A percentile compares a stretch with the other conserved stretches of the same genome.
Evolutionary conservation across 805 yeast genomes (phyloP).

Genomic region (Metschnikowia koreensis): DNA sequence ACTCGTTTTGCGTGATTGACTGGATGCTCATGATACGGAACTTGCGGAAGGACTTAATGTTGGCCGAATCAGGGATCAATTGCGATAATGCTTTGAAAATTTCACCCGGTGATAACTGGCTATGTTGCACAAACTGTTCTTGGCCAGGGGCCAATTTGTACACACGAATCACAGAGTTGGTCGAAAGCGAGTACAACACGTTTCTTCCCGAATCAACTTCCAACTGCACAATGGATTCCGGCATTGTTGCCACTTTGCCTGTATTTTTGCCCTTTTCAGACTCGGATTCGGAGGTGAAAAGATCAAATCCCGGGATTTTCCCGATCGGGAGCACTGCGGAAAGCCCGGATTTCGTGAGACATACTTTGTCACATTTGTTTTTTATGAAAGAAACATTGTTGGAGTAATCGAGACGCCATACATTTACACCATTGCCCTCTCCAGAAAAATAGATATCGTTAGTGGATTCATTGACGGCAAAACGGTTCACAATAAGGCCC

Average conservation of each 20-base stretch:
- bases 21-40: constrained; percentile 63
- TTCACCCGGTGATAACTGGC: constrained; percentile 43
- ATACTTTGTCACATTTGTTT: constrained; percentile 76
- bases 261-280: constrained; percentile 1
- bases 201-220: constrained; percentile 76
- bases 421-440: constrained; percentile 68
- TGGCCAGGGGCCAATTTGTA: constrained; percentile 55
- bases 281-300: constrained; percentile 26
- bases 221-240: constrained; percentile 63
- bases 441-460: constrained; percentile 85
- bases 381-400: constrained; percentile 84
- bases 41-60: constrained; percentile 46
- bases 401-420: constrained; percentile 87
- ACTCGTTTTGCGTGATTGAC: constrained; percentile 61
- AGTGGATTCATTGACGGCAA: constrained; percentile 57
- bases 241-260: constrained; percentile 21
- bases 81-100: constrained; percentile 48
- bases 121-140: constrained; percentile 36
- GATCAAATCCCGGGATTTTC: constrained; percentile 34
- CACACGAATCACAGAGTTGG: constrained; percentile 76
- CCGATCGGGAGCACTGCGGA: constrained; percentile 37
- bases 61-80: constrained; percentile 55
- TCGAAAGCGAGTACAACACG: constrained; percentile 76
- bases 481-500: constrained; percentile 69
- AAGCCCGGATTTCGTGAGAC: constrained; percentile 67